Percentiles rank a stretch among this genome's conserved stretches.
Conservation (phyloP, 495 filamentous ascomycete species). For the Trypethelium eluteriae region DNA sequence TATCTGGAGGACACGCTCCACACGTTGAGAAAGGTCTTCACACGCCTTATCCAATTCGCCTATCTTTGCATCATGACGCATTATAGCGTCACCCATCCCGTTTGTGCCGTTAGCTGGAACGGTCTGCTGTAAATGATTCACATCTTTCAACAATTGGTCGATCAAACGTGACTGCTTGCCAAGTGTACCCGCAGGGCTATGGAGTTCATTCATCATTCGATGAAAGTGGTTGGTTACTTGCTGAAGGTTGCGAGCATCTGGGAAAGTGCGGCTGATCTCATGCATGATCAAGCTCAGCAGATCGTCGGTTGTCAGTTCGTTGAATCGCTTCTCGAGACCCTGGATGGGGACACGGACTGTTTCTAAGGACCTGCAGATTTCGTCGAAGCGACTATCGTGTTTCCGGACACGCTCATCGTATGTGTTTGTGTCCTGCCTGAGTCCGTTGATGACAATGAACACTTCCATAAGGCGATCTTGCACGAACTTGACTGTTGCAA, state of each 20-base stretch:
- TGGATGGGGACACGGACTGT: not conserved
- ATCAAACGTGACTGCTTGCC: not conserved
- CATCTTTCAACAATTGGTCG: not conserved
- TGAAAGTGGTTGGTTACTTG: not conserved
- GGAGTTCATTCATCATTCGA: not conserved
- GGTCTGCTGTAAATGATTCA: not conserved
- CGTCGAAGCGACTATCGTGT: not conserved
- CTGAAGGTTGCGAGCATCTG: not conserved
- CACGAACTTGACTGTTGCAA: not conserved
- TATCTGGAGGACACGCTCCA: not conserved
- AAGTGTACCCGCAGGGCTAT: too few species aligned
- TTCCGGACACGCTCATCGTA: not conserved
- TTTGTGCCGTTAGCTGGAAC: not conserved
- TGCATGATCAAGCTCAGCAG: not conserved
- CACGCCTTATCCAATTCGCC: not conserved
- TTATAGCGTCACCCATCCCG: not conserved
- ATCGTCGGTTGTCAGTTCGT: not conserved
- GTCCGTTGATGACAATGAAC: not conserved
- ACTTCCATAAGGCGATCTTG: not conserved
- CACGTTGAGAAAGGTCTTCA: not conserved
- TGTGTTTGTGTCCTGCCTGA: not conserved
- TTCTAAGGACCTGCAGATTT: not conserved
- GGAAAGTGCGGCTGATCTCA: not conserved
- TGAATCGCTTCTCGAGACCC: not conserved
- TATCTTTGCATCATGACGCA: not conserved